A percentile compares a stretch with the other conserved stretches of the same genome.
Conservation (phyloP, 1,284 basidiomycete species). For the Ceratobasidium sp. region DNA sequence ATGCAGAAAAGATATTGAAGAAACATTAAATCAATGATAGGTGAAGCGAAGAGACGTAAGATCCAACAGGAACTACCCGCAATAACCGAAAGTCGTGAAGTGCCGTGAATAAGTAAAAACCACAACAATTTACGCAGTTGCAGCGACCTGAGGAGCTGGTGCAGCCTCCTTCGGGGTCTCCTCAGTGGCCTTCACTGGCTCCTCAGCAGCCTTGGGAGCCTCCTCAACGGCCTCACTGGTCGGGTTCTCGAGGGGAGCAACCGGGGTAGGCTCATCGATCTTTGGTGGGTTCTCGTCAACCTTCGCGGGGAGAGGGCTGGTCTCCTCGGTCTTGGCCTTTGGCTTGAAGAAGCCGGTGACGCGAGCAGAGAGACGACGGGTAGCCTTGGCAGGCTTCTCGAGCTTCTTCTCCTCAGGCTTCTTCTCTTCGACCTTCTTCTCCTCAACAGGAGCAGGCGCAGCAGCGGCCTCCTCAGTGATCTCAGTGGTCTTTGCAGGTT, state of each 20-base stretch:
- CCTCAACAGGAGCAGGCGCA: conserved; percentile 9
- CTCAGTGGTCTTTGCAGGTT: conserved; percentile 30
- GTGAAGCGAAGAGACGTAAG: conserved; percentile 21
- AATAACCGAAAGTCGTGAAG: conserved; percentile 15
- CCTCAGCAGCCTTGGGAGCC: conserved; percentile 22
- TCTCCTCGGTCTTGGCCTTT: conserved; percentile 71
- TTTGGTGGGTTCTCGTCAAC: conserved; percentile 83
- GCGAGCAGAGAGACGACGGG: conserved; percentile 77
- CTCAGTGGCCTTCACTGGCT: conserved; percentile 46
- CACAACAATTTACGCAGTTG: conserved; percentile 40
- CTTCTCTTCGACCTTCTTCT: conserved; percentile 36
- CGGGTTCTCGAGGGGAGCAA: conserved; percentile 76
- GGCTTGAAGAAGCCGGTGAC: conserved; percentile 81
- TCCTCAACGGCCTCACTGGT: conserved; percentile 52
- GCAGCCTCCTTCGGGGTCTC: conserved; percentile 51
- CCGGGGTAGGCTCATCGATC: conserved; percentile 75
- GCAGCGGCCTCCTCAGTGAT: conserved; percentile 38
- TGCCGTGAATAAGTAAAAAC: not conserved
- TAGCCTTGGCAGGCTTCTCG: conserved; percentile 62
- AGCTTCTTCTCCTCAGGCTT: conserved; percentile 36
- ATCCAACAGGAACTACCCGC: conserved; percentile 35
- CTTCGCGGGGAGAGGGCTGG: conserved; percentile 68
- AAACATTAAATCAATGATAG: conserved; percentile 34
- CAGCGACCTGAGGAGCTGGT: conserved; percentile 46
- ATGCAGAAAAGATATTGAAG: not conserved